Evolutionary conservation across 2,329 filamentous ascomycete genomes (phyloP), one percentile per base, ranked within the genome.

Genomic region (Sporothrix dimorphospora): DNA sequence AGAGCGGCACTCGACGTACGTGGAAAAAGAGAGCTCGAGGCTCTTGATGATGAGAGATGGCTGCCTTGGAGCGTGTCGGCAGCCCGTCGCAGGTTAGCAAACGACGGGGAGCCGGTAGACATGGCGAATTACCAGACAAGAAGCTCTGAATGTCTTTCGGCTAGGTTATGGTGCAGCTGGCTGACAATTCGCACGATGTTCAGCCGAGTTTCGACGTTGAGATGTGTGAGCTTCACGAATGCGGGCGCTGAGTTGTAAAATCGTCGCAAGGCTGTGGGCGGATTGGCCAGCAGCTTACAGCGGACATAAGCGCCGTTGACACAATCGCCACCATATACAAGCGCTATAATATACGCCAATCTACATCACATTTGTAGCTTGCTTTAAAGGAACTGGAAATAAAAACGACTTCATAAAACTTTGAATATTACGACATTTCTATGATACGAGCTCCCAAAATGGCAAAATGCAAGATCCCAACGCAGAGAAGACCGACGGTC

Each of bases 21-120:
- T 30, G 47, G 40, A 3, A 53, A 68, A 3, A 72, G 51, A 4
- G 68, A 68, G 49, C 19, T 30, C 6, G 16, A 7, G 9, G 47
- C 38, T 45, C 34, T 59, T 1, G 71, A 21, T 12, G 49, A 47
- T 5, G 57, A 38, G 4, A 47, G 59, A 27, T 14, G 55, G 59
- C 65, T 42, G 30, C 66, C 49, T 61, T 63, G 51, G 27, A 69
- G 30, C 45, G 57, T 34, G 57, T 72, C 53, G 40, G 66, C 59
- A 1, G 67, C 66, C 66, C 51, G 70, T 38, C 69, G 71, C 59
- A 73, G 40, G 24, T 49, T 69, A 40, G 40, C 57, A 38, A 74
- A 70, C 38, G 69, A 71, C 63, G 55, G 30, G 16, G 38, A 4
- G 24, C 8, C 40, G 4, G 57, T 21, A 19, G 69, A 38, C 69